Evolutionary conservation across 345 rosid species (phyloP).

Genomic region (Lenwebbia sp.): DNA sequence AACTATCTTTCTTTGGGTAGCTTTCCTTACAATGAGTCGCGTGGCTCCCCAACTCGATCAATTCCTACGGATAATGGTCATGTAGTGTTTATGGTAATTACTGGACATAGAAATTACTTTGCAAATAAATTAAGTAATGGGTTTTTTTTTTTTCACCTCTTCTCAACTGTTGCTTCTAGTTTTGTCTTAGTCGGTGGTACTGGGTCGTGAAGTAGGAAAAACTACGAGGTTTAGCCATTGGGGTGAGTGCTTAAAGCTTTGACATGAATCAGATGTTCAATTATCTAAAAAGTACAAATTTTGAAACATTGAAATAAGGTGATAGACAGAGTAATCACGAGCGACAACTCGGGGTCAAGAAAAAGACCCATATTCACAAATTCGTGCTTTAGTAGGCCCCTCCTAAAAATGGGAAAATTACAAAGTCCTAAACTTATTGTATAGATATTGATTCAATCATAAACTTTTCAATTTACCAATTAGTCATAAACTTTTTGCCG

Average conservation of each 20-base stretch:
- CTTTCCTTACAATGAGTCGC: no score
- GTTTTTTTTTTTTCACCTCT: no score
- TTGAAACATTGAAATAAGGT: not conserved
- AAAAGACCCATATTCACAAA: no score
- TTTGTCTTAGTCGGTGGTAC: not conserved
- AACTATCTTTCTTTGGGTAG: not conserved
- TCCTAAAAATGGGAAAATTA: no score
- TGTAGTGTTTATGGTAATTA: not conserved
- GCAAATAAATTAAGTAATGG: not conserved
- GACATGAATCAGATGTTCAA: not conserved
- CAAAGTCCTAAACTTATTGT: no score
- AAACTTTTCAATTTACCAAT: no score
- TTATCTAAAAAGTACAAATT: not conserved
- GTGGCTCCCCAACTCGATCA: no score
- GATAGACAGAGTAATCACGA: not conserved
- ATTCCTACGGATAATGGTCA: not conserved
- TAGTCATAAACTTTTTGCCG: no score
- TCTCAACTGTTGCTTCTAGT: not conserved
- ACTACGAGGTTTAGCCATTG: not conserved
- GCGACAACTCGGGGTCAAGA: not conserved
- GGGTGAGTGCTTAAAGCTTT: not conserved
- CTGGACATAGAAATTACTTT: no score
- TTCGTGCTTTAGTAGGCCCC: no score
- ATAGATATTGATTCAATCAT: no score
- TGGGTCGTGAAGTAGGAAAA: not conserved